These are phyloP conservation scores for Rutstroemia sydowiana DNA, from an alignment of 2,329 filamentous ascomycete genomes.

Conservation along the genomic window DNA sequence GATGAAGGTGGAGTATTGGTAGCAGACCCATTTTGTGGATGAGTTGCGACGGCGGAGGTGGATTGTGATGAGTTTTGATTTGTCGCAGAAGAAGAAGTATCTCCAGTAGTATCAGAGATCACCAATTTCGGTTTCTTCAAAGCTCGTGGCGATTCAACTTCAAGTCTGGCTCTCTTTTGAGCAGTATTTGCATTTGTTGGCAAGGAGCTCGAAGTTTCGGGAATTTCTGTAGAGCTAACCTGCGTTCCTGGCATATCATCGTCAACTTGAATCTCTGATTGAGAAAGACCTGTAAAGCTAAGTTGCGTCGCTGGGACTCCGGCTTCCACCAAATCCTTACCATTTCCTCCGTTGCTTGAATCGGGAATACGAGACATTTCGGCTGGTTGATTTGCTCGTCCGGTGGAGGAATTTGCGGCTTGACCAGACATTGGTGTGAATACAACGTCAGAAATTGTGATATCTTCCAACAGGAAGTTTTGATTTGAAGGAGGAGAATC, in stretches of 20 bases:
- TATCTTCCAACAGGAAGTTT: too few relatives aligned
- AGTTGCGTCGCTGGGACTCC: too few relatives aligned
- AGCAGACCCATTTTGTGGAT: neutral
- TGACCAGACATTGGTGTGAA: neutral
- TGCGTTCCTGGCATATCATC: neutral
- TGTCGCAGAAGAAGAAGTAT: neutral
- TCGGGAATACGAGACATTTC: too few relatives aligned
- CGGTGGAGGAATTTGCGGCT: too few relatives aligned
- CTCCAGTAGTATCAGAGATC: neutral
- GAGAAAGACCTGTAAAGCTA: too few relatives aligned
- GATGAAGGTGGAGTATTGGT: neutral
- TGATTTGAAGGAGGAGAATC: neutral
- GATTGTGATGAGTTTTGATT: neutral
- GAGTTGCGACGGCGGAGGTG: too few relatives aligned
- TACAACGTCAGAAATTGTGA: neutral
- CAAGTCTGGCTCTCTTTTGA: neutral
- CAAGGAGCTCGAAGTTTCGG: neutral
- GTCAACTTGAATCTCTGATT: neutral
- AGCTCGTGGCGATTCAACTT: neutral
- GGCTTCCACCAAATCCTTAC: too few relatives aligned
- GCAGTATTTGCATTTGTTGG: constrained; percentile 3
- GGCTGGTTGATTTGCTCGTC: too few relatives aligned
- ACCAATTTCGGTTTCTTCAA: neutral
- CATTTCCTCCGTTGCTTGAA: too few relatives aligned
- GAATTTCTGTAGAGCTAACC: neutral